Evolutionary conservation across 108 stramenopile species (phyloP).

Genomic region (Aurantiochytrium sp.): DNA sequence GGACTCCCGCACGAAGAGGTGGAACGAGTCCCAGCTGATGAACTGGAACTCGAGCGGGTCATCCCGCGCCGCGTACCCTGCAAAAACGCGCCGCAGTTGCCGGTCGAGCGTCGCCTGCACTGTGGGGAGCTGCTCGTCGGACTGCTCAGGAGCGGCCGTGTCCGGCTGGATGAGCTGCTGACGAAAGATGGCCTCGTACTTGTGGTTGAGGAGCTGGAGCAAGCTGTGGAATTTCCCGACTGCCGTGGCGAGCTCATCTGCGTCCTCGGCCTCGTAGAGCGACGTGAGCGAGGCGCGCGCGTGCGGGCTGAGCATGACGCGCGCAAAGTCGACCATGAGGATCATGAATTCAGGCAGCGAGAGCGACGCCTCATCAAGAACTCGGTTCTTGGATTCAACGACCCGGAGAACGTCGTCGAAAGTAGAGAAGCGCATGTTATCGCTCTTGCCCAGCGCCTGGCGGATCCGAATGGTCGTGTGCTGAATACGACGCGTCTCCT

Average conservation of each 20-base stretch:
- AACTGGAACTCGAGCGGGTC: not conserved
- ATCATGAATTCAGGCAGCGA: not conserved
- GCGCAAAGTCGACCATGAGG: not conserved
- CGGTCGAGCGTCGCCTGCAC: not conserved
- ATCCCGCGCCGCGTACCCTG: not conserved
- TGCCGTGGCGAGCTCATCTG: not conserved
- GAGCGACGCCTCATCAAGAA: not conserved
- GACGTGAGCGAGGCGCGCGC: not conserved
- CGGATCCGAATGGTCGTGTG: not conserved
- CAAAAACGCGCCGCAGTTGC: not conserved
- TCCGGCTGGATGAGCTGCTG: not conserved
- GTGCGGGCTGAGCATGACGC: not conserved
- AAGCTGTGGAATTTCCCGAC: not conserved
- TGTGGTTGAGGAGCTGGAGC: not conserved
- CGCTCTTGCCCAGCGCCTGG: not conserved
- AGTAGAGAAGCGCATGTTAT: not conserved
- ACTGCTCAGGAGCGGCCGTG: not conserved
- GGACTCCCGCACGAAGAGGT: not conserved
- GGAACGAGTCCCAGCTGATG: not conserved
- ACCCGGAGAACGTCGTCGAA: not conserved
- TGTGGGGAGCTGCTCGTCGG: not conserved
- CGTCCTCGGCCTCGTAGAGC: slow-evolving; percentile 9
- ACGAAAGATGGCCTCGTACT: not conserved
- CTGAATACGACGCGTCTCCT: not conserved
- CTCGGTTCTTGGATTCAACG: not conserved